phyloP scores from a whole-genome alignment of 352 stramenopile species.

The Aphanomyces stellatus region DNA sequence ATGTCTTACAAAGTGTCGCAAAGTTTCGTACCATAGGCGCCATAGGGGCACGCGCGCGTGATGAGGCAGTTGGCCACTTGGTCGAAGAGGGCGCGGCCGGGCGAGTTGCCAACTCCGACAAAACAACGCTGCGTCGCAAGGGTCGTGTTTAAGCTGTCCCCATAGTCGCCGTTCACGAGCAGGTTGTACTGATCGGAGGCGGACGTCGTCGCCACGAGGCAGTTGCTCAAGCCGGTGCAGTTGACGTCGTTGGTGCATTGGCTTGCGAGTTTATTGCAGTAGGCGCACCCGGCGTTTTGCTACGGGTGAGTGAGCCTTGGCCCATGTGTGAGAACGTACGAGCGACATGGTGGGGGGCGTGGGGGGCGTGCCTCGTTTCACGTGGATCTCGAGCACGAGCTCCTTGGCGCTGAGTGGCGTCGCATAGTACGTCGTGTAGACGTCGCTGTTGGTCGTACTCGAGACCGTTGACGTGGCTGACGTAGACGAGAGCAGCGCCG shows the following conservation, averaged over 20 bases:
- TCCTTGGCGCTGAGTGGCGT: slow-evolving; percentile 3
- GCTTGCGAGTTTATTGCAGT: neutral
- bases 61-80: neutral
- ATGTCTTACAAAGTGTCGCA: neutral
- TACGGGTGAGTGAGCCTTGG: neutral
- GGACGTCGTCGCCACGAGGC: neutral
- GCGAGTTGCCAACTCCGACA: neutral
- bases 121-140: neutral
- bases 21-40: neutral
- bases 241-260: neutral
- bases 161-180: slow-evolving; percentile 1
- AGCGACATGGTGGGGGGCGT: neutral
- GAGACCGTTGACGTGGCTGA: slow-evolving; percentile 17
- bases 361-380: neutral
- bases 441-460: slow-evolving; percentile 5
- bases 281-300: neutral
- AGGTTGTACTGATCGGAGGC: neutral
- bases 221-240: neutral
- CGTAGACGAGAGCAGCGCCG: neutral
- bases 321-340: neutral
- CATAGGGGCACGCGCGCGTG: slow-evolving; percentile 7
- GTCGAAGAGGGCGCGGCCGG: neutral
- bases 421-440: neutral
- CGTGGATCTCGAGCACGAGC: neutral
- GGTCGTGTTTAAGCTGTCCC: slow-evolving; percentile 4